phyloP scores from a whole-genome alignment of 257 asterid species.

The Echites panduratus region DNA sequence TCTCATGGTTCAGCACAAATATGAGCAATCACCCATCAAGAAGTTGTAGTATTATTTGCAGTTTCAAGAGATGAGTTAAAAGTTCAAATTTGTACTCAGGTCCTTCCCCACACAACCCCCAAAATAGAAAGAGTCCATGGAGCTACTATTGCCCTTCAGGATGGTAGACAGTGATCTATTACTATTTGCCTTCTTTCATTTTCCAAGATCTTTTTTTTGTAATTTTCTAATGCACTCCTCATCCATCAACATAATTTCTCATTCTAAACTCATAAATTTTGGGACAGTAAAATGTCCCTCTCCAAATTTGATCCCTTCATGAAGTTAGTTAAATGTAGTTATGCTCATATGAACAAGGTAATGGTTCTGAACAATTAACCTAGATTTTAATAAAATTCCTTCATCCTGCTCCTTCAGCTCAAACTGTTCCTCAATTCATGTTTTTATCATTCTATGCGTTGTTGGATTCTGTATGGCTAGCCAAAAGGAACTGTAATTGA shows the following conservation, averaged over 20 bases:
- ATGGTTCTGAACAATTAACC: no score
- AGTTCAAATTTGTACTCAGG: not conserved
- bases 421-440: not conserved
- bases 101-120: not conserved
- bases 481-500: not conserved
- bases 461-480: not conserved
- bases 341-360: not conserved
- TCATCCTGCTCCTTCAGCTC: no score
- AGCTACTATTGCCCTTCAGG: not conserved
- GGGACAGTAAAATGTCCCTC: not conserved
- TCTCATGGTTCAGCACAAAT: not conserved
- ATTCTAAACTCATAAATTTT: constrained; percentile 3
- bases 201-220: not conserved
- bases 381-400: no score
- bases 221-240: not conserved
- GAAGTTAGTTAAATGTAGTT: not conserved
- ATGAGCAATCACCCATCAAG: not conserved
- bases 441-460: not conserved
- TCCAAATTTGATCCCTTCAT: not conserved
- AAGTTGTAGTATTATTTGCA: not conserved
- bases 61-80: not conserved
- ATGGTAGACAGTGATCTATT: not conserved
- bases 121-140: no score
- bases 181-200: not conserved
- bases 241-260: not conserved